Evolutionary conservation across 139 green algal species (phyloP).

Genomic region (Tetradesmus obliquus): DNA sequence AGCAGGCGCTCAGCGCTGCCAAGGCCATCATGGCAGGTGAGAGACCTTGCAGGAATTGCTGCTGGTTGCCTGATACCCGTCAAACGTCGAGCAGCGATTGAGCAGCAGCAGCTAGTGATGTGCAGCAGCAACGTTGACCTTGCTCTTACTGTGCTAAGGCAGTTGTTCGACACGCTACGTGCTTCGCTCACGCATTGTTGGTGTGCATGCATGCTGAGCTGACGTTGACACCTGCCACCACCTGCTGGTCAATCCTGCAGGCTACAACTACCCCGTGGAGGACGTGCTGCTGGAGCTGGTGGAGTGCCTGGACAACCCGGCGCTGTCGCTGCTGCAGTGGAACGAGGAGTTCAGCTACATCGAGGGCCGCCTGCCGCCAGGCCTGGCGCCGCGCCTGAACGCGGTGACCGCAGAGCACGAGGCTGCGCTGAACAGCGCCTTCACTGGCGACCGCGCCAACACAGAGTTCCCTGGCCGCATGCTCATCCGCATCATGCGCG

Average conservation of each 20-base stretch:
- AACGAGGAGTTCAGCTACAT: conserved; percentile 79
- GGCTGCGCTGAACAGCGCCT: conserved; percentile 47
- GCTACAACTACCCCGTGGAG: conserved; percentile 74
- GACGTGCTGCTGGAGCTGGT: conserved; percentile 78
- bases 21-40: conserved; percentile 76
- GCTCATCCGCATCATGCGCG: conserved; percentile 8
- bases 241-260: conserved; percentile 40
- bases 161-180: too few relatives aligned
- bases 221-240: too few relatives aligned
- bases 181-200: too few relatives aligned
- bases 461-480: conserved; percentile 27
- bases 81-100: background rate
- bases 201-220: too few relatives aligned
- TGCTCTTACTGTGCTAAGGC: too few relatives aligned
- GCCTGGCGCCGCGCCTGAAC: conserved; percentile 56
- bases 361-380: conserved; percentile 71
- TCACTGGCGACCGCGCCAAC: conserved; percentile 14
- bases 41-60: background rate
- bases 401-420: conserved; percentile 63
- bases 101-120: background rate
- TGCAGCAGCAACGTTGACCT: background rate
- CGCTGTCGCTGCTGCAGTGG: conserved; percentile 90
- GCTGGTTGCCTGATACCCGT: background rate
- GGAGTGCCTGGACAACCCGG: conserved; percentile 77
- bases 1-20: conserved; percentile 60